Conservation (phyloP, 306 rosid genomes). For the Phaseolus lunatus region DNA sequence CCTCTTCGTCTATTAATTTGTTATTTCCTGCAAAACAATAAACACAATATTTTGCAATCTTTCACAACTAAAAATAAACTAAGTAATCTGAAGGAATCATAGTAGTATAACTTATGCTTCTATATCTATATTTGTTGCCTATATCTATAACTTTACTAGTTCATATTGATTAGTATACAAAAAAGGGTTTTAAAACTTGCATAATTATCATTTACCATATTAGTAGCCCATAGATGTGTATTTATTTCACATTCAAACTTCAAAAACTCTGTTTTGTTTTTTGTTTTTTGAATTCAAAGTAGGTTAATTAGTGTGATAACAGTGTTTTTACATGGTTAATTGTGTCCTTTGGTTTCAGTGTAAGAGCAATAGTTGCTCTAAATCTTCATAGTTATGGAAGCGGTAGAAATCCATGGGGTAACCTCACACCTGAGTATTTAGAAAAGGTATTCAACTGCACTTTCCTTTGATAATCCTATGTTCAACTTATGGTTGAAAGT, state of each 20-base stretch:
- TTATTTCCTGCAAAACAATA: no score
- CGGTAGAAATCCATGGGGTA: slow-evolving; percentile 99
- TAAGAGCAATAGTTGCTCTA: slow-evolving; percentile 85
- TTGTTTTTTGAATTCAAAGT: not conserved
- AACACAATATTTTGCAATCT: no score
- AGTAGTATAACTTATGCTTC: no score
- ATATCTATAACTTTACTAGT: no score
- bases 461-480: not conserved
- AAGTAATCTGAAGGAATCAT: no score
- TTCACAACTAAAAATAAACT: no score
- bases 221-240: no score
- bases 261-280: not conserved
- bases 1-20: no score
- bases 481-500: not conserved
- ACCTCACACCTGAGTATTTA: slow-evolving; percentile 77
- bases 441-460: slow-evolving; percentile 76
- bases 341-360: slow-evolving; percentile 60
- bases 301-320: not conserved
- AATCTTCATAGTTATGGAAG: slow-evolving; percentile 97
- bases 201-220: not conserved
- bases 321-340: not conserved
- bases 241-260: not conserved
- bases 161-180: no score
- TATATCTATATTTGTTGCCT: no score
- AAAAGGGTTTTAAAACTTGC: not conserved